Evolutionary conservation across 2,329 filamentous ascomycete species (phyloP).

Genomic region (Botrytis medusae): DNA sequence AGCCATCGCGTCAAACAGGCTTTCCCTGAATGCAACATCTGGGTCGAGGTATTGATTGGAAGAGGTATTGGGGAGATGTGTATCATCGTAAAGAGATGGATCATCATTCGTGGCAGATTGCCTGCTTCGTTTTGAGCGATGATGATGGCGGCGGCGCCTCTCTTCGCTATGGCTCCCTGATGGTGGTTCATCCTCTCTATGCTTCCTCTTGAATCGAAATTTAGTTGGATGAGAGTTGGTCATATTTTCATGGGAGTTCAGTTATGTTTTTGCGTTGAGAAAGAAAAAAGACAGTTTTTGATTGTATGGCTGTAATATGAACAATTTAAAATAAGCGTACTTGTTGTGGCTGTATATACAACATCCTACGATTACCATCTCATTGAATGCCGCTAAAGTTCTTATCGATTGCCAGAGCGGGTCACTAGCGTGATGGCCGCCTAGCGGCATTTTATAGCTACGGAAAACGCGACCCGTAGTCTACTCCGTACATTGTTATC

Average conservation of each 20-base stretch:
- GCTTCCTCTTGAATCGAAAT: conserved; percentile 37
- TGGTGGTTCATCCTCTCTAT: conserved; percentile 22
- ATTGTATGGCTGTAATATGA: not conserved
- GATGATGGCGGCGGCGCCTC: conserved; percentile 33
- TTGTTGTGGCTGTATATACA: not conserved
- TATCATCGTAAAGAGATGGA: conserved; percentile 43
- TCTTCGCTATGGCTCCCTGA: conserved; percentile 24
- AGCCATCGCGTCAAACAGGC: conserved; percentile 92
- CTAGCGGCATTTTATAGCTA: not conserved
- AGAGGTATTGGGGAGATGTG: conserved; percentile 42
- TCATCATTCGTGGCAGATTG: conserved; percentile 36
- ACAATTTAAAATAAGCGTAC: not conserved
- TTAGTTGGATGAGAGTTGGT: conserved; percentile 28
- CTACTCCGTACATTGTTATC: not conserved
- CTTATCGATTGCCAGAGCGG: conserved; percentile 1
- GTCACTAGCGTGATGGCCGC: not conserved
- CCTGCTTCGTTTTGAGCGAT: conserved; percentile 35
- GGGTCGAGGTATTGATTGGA: conserved; percentile 54
- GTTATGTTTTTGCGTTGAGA: not conserved
- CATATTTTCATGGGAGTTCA: conserved; percentile 23
- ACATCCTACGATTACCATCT: not conserved
- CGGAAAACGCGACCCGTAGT: not conserved
- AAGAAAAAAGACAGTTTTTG: not conserved
- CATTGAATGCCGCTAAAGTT: not conserved
- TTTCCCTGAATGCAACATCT: conserved; percentile 82